Conservation (phyloP, 257 asterid genomes). For the Apocynum venetum region DNA sequence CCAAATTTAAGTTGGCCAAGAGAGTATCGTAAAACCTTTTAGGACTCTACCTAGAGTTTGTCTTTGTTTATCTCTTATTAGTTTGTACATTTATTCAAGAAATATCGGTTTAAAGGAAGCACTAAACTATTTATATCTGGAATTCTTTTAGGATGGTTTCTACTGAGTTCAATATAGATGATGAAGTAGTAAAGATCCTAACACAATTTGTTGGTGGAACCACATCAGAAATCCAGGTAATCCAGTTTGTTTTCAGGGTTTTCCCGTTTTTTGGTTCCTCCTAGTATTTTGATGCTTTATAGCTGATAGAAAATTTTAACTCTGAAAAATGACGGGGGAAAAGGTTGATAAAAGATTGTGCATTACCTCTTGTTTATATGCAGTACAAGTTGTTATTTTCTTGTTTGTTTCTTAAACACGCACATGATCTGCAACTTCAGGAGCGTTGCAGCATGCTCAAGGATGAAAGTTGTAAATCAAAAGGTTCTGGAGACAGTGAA, state of each 20-base stretch:
- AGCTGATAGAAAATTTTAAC: conserved; percentile 1
- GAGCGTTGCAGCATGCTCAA: conserved; percentile 74
- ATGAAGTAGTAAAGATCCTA: conserved; percentile 60
- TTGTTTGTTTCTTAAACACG: conserved; percentile 13
- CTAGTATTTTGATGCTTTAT: background rate
- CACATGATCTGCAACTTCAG: conserved; percentile 29
- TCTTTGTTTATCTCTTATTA: background rate
- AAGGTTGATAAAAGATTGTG: background rate
- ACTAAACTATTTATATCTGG: conserved; percentile 2
- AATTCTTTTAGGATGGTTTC: conserved; percentile 57
- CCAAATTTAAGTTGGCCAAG: background rate
- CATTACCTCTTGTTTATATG: background rate
- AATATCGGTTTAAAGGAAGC: background rate
- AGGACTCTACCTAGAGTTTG: background rate
- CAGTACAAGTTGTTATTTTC: background rate
- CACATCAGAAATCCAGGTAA: conserved; percentile 73
- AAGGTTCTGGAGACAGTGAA: conserved; percentile 34
- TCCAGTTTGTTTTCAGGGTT: conserved; percentile 2
- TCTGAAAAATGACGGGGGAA: background rate
- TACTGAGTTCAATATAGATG: conserved; percentile 51
- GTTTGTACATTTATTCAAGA: background rate
- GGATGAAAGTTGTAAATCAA: conserved; percentile 42
- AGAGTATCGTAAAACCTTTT: background rate
- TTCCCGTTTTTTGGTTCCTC: background rate
- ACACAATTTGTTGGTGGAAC: conserved; percentile 83